phyloP scores from a whole-genome alignment of 208 protist genomes.

The Phytomonas serpens region DNA sequence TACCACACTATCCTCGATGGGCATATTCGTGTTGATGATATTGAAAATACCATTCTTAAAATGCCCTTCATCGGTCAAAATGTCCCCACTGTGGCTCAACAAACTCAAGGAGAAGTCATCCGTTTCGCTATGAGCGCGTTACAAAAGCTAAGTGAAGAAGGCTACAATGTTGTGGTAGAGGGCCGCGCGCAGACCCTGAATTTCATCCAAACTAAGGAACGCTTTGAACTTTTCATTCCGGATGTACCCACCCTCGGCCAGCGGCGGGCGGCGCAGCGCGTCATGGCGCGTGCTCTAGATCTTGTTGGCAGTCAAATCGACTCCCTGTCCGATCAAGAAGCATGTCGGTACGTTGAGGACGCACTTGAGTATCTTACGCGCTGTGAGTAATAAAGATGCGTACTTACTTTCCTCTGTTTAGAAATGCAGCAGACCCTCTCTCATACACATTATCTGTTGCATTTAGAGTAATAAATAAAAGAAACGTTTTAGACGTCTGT shows the following conservation, averaged over 20 bases:
- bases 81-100: conserved; percentile 83
- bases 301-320: conserved; percentile 23
- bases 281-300: conserved; percentile 71
- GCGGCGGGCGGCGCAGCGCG: conserved; percentile 82
- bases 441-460: background rate
- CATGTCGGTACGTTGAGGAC: conserved; percentile 2
- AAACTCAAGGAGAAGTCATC: conserved; percentile 90
- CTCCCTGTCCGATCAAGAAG: conserved; percentile 18
- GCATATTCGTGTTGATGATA: conserved; percentile 49
- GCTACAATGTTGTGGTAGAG: conserved; percentile 89
- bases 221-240: conserved; percentile 85
- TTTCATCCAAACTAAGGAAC: conserved; percentile 70
- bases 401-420: background rate
- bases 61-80: conserved; percentile 58
- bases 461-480: background rate
- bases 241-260: conserved; percentile 67
- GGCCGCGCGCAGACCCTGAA: conserved; percentile 85
- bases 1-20: conserved; percentile 73
- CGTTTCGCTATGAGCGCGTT: conserved; percentile 64
- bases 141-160: conserved; percentile 50
- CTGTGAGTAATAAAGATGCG: background rate
- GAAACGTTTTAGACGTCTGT: background rate
- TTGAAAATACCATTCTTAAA: conserved; percentile 88
- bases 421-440: background rate
- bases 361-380: background rate